These are phyloP conservation scores for Acrocalymma vagum DNA, from an alignment of 2,329 filamentous ascomycete species.

Conservation along the genomic window DNA sequence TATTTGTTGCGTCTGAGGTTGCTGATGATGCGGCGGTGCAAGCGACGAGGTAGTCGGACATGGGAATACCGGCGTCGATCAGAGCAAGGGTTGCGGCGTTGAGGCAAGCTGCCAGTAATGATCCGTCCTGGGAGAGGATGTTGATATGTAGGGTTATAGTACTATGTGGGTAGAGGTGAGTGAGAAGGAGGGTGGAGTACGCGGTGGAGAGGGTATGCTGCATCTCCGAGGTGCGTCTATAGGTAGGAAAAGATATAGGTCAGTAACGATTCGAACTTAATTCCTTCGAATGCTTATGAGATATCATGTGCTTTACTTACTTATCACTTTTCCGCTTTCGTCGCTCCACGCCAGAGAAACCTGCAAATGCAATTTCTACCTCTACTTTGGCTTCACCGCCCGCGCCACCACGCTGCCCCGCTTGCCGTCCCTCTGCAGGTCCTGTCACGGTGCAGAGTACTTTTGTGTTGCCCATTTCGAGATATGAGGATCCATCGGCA, in stretches of 20 bases:
- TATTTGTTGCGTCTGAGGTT: constrained; percentile 60
- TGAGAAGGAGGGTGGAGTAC: constrained; percentile 80
- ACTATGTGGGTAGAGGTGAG: constrained; percentile 87
- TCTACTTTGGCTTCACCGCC: constrained; percentile 71
- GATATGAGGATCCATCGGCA: constrained; percentile 90
- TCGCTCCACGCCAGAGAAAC: constrained; percentile 87
- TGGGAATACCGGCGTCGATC: constrained; percentile 93
- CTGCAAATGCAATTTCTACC: constrained; percentile 85
- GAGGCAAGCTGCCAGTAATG: constrained; percentile 85
- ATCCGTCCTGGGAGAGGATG: constrained; percentile 89
- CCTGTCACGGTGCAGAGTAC: constrained; percentile 93
- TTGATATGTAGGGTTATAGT: constrained; percentile 85
- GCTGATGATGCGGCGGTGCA: constrained; percentile 86
- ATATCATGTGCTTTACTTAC: no score
- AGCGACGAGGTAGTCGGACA: constrained; percentile 89
- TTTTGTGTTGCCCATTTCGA: constrained; percentile 98
- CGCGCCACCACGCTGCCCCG: constrained; percentile 56
- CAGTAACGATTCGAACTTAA: no score
- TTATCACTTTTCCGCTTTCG: constrained; percentile 82
- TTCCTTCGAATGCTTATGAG: no score
- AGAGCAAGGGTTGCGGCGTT: constrained; percentile 93
- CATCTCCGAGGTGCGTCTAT: constrained; percentile 81
- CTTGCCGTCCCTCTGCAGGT: constrained; percentile 73
- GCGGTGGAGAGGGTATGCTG: constrained; percentile 80
- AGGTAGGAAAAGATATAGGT: no score